A percentile compares a stretch with the other conserved stretches of the same genome.
Conservation (phyloP, 2,329 filamentous ascomycete species). For the Colletotrichum falcatum region DNA sequence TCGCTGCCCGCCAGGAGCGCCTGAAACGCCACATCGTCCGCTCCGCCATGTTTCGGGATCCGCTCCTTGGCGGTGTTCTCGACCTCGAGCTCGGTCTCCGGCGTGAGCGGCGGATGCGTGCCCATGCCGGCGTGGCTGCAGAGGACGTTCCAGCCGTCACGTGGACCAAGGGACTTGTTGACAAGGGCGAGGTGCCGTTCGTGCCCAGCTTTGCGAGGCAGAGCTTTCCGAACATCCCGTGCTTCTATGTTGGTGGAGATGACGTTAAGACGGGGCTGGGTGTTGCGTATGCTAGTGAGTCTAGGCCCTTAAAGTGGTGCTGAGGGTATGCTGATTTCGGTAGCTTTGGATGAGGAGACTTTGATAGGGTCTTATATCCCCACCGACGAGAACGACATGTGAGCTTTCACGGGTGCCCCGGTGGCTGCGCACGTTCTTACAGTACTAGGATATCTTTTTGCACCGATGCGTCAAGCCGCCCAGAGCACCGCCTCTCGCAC, state of each 20-base stretch:
- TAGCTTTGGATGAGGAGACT: conserved; percentile 51
- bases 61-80: conserved; percentile 51
- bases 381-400: conserved; percentile 58
- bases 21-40: conserved; percentile 55
- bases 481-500: conserved; percentile 29
- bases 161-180: conserved; percentile 55
- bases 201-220: conserved; percentile 46
- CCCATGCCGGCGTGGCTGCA: conserved; percentile 37
- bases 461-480: conserved; percentile 34
- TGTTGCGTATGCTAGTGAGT: conserved; percentile 59
- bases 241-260: conserved; percentile 55
- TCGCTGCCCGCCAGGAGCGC: conserved; percentile 46
- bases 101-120: conserved; percentile 33
- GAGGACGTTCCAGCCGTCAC: conserved; percentile 49
- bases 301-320: not conserved
- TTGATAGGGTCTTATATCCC: conserved; percentile 57
- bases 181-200: conserved; percentile 56
- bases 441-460: conserved; percentile 29
- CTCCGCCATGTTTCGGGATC: conserved; percentile 47
- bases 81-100: conserved; percentile 50
- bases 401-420: conserved; percentile 27
- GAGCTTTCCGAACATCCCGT: conserved; percentile 51
- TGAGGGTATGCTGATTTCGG: conserved; percentile 33
- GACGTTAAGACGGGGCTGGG: conserved; percentile 56
- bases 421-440: not conserved